These are phyloP conservation scores for Rhizophora apiculata DNA, from an alignment of 345 rosid species.

Conservation along the genomic window DNA sequence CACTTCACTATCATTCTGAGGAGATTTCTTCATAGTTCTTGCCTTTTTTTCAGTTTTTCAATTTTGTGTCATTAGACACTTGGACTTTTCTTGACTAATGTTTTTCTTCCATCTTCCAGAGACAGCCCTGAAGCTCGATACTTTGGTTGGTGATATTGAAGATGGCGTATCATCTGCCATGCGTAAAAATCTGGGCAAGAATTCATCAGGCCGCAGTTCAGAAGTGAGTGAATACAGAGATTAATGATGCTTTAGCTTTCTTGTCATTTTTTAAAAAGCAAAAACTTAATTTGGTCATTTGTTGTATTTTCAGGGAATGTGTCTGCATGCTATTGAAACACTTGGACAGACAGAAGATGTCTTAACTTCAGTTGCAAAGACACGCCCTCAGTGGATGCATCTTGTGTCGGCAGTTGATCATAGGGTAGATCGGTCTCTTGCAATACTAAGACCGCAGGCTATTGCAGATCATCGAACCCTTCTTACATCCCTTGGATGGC, in stretches of 20 bases:
- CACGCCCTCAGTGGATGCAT: constrained; percentile 67
- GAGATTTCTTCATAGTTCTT: not conserved
- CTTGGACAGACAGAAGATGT: constrained; percentile 66
- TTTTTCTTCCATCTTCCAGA: constrained; percentile 50
- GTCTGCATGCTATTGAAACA: constrained; percentile 52
- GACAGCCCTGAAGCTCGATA: constrained; percentile 79
- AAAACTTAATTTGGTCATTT: not conserved
- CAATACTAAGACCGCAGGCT: constrained; percentile 87
- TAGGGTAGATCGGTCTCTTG: constrained; percentile 87
- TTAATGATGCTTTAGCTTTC: constrained; percentile 7
- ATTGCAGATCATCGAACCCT: constrained; percentile 77
- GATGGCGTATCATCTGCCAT: constrained; percentile 75
- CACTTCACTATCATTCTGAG: not conserved
- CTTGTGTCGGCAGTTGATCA: constrained; percentile 87
- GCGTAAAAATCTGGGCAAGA: constrained; percentile 52
- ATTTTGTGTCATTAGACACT: not conserved
- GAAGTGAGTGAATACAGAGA: constrained; percentile 50
- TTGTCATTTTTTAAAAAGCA: not conserved
- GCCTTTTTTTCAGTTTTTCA: not conserved
- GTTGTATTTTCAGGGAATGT: constrained; percentile 49
- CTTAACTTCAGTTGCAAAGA: constrained; percentile 52
- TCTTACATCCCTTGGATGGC: constrained; percentile 90
- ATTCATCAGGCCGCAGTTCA: constrained; percentile 41
- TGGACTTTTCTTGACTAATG: constrained; percentile 10
- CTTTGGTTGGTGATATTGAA: constrained; percentile 82